Evolutionary conservation across 257 asterid genomes (phyloP).

Genomic region (Jacaranda mimosifolia): DNA sequence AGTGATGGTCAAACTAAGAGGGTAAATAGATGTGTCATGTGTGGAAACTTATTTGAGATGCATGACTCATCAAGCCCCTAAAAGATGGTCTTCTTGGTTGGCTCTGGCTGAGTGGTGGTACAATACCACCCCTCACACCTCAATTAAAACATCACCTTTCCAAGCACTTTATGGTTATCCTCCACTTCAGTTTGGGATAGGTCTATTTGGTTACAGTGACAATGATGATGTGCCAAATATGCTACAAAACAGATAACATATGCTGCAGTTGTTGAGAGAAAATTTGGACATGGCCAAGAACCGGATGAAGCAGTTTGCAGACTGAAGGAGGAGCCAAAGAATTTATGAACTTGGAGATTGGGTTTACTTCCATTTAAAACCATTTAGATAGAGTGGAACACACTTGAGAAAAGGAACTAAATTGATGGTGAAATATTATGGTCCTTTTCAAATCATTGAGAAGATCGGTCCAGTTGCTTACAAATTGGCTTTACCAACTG

Average conservation of each 20-base stretch:
- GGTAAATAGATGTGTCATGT: neutral
- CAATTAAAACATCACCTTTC: neutral
- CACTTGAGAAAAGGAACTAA: neutral
- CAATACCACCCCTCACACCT: neutral
- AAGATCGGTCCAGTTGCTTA: neutral
- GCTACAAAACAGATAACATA: neutral
- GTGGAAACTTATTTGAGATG: neutral
- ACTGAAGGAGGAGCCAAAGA: neutral
- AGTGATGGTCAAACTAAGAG: neutral
- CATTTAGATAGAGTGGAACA: neutral
- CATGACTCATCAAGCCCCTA: neutral
- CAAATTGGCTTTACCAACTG: neutral
- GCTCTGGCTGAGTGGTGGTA: neutral
- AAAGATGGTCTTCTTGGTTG: neutral
- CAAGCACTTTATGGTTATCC: neutral
- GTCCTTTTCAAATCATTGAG: neutral
- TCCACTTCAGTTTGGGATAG: neutral
- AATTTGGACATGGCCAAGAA: neutral
- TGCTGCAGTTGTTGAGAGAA: neutral
- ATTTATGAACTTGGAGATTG: neutral
- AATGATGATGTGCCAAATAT: neutral
- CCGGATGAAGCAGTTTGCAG: neutral
- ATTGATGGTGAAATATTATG: neutral
- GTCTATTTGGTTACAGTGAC: neutral
- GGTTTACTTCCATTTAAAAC: neutral